Base-by-base conservation (phyloP, 768 basidiomycete genomes). In the Boletus subparvulus region DNA sequence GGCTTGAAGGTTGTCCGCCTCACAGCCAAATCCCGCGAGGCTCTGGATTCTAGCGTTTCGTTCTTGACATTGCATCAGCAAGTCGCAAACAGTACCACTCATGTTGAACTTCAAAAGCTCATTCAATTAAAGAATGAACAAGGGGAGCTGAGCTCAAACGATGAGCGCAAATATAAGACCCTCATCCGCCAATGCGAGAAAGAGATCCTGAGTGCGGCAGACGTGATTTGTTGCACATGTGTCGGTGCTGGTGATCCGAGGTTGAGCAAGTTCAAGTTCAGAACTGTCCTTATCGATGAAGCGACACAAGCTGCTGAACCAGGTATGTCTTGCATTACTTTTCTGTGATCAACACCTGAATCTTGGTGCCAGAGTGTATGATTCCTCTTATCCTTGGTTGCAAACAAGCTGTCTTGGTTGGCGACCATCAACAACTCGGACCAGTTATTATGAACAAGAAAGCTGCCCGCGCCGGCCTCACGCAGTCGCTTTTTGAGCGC, bases 381-480 rank as follows among this genome's bases (percentile, higher is more conserved):
- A 99, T 99, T 64, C 97, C 97, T 16, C 83, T 99, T 35, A 90
- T 98, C 7, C 85, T 99, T 66, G 97, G 97, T 14, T 98, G 95
- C 71, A 98, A 98, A 73, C 97, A 99, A 68, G 94, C 94, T 53
- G 97, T 99, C 28, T 84, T 99, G 40, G 97, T 99, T 52, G 97
- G 97, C 51, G 96, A 98, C 75, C 92, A 97, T 72, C 92, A 77
- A 62, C 97, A 98, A 81, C 87, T 98, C 48, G 97, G 97, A 1
- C 97, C 97, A 8, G 97, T 98, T 66, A 98, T 99, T 71, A 98
- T 99, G 97, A 99, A 98, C 83, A 99, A 99, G 84, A 98, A 99
- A 69, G 97, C 97, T 0, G 96, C 97, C 3, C 91, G 94, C n/a
- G 97, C 97, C 6, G 97, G 97, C 19, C 83, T 99, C 39, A 98